These are phyloP conservation scores for Heimioporus sp. DNA, from an alignment of 768 basidiomycete genomes.

Conservation along the genomic window DNA sequence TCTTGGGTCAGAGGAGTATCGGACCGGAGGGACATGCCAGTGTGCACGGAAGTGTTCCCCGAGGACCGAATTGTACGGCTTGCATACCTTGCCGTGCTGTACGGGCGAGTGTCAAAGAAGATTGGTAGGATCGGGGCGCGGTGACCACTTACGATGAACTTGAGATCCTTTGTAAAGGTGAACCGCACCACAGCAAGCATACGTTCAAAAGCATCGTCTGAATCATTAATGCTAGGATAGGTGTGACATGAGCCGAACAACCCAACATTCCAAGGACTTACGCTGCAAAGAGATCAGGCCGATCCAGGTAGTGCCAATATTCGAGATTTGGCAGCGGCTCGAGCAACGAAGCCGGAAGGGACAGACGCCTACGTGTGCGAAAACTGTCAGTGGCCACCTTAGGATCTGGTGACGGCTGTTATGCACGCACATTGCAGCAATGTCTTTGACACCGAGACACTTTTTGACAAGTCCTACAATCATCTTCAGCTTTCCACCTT, in stretches of 20 bases:
- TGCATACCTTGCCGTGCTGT: slow-evolving; percentile 89
- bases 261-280: slow-evolving; percentile 41
- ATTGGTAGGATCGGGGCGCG: neutral
- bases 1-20: slow-evolving; percentile 46
- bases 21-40: slow-evolving; percentile 74
- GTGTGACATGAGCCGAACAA: slow-evolving; percentile 4
- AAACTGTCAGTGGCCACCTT: slow-evolving; percentile 16
- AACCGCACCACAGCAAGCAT: slow-evolving; percentile 93
- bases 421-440: slow-evolving; percentile 79
- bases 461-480: slow-evolving; percentile 89
- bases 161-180: slow-evolving; percentile 90
- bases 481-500: slow-evolving; percentile 93
- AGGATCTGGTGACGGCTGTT: neutral
- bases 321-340: slow-evolving; percentile 96
- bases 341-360: slow-evolving; percentile 87
- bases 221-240: slow-evolving; percentile 79
- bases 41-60: slow-evolving; percentile 89
- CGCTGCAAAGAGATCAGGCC: slow-evolving; percentile 91
- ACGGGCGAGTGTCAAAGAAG: slow-evolving; percentile 2
- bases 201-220: slow-evolving; percentile 87
- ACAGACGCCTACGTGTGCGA: slow-evolving; percentile 65
- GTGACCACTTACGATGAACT: slow-evolving; percentile 67
- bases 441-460: slow-evolving; percentile 91
- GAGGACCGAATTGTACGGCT: slow-evolving; percentile 86
- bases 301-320: slow-evolving; percentile 92